Base-by-base conservation (phyloP, 352 stramenopile species). In the Aphanomyces stellatus region DNA sequence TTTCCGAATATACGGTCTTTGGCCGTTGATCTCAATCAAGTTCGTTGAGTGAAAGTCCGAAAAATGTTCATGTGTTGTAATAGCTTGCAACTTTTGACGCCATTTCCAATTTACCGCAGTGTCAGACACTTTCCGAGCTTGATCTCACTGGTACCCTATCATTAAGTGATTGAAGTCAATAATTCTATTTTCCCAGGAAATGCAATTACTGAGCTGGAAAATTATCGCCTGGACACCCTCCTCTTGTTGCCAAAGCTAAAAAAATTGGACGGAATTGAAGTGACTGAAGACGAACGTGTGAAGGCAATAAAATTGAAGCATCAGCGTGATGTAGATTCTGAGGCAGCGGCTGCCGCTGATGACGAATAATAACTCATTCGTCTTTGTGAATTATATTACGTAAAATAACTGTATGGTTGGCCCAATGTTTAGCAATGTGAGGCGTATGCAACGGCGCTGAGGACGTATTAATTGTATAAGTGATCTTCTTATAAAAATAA, bases 211-310 rank as follows among this genome's bases (percentile, higher is more conserved):
- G 73, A 90, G 35, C 71, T 53, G 2, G 77, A 89, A 22, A 76
- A 88, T 53, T 90, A 88, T 53, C 77, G 79, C 19, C 55, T 77
- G 25, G 61, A 70, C 10, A 74, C 88, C 51, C 72, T 91, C 42
- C 74, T 90, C 30, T 51, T 82, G 43, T 63, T 76, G 8, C 77
- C 81, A 19, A 74, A 69, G 11, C 73, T 93, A 34, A 74, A 76
- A 33, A 87, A 85, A 25, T 78, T 91, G 19, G 82, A 91, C 49
- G 74, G 73, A 4, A 72, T 85, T 30, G 43, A 53, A 6, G 63
- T 93, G 35, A 87, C 68, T 1, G 77, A 90, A 31, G 74, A 82
- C 25, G 81, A 93, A 69, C 78, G 82, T 4, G 69, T 91, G 27
- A 75, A 75, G 0, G 81, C 82, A 2, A 75, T 85, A 2, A 75